phyloP scores from a whole-genome alignment of 768 basidiomycete genomes.

The Coprinopsis sp. region DNA sequence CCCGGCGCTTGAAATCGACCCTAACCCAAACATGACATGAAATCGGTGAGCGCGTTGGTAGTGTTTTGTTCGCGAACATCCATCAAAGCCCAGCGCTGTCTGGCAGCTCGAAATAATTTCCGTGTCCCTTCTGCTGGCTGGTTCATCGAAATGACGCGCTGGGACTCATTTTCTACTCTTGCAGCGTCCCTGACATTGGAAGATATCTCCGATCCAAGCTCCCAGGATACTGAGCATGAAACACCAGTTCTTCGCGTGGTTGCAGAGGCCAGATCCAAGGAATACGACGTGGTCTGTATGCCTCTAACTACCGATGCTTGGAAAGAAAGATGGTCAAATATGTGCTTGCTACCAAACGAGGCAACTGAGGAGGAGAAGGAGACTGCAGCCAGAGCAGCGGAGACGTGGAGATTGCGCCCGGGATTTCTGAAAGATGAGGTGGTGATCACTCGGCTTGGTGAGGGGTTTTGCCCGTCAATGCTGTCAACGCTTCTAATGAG shows the following conservation, averaged over 20 bases:
- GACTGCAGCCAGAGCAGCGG: constrained; percentile 61
- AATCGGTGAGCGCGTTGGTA: no score
- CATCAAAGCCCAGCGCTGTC: no score
- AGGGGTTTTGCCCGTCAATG: constrained; percentile 26
- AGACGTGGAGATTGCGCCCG: constrained; percentile 83
- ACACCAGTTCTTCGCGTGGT: constrained; percentile 51
- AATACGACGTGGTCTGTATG: constrained; percentile 72
- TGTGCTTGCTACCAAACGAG: constrained; percentile 65
- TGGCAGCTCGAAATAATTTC: background rate
- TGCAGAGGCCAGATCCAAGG: constrained; percentile 51
- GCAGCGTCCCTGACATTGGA: constrained; percentile 35
- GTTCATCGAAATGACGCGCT: constrained; percentile 24
- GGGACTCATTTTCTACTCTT: constrained; percentile 34
- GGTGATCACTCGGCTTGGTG: constrained; percentile 84
- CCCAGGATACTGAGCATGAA: constrained; percentile 18
- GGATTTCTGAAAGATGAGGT: constrained; percentile 81
- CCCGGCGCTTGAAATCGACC: no score
- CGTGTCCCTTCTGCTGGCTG: background rate
- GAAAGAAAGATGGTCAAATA: constrained; percentile 82
- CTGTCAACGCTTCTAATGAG: background rate
- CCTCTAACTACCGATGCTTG: constrained; percentile 90
- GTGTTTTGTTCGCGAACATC: no score
- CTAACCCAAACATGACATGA: no score
- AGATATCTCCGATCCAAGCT: constrained; percentile 34
- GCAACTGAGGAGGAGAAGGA: constrained; percentile 29